Conservation (phyloP, 495 filamentous ascomycete genomes). For the Lineolata rhizophorae region DNA sequence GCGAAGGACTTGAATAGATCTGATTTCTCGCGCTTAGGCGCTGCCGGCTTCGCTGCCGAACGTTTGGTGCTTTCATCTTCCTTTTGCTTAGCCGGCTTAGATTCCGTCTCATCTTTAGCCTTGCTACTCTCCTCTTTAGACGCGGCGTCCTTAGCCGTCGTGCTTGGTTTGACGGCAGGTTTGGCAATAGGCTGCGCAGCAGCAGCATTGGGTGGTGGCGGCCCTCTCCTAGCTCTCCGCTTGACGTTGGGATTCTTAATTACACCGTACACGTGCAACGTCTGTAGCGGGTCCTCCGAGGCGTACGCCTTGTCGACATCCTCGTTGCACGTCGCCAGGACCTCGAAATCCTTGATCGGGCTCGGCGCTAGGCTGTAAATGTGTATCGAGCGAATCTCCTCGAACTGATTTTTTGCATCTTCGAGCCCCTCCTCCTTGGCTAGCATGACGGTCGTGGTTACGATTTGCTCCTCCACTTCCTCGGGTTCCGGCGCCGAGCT, state of each 20-base stretch:
- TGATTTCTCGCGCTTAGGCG: constrained; percentile 35
- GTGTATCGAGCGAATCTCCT: constrained; percentile 52
- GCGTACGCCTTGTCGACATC: constrained; percentile 30
- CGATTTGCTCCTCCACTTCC: constrained; percentile 15
- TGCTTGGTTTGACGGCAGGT: background rate
- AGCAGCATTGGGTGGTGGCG: constrained; percentile 1
- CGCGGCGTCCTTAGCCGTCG: too few relatives aligned
- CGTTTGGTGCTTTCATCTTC: constrained; percentile 8
- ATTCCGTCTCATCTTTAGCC: constrained; percentile 1
- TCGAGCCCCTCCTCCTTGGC: constrained; percentile 62
- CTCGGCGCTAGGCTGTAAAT: constrained; percentile 67
- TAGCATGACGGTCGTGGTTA: constrained; percentile 39
- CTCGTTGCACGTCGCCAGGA: constrained; percentile 43
- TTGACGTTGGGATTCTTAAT: constrained; percentile 33
- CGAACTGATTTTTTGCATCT: constrained; percentile 43
- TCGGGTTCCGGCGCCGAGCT: constrained; percentile 35
- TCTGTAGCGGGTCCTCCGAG: constrained; percentile 39
- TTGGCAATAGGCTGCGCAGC: background rate
- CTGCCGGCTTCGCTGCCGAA: constrained; percentile 13
- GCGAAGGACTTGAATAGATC: constrained; percentile 71
- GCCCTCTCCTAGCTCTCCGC: constrained; percentile 2
- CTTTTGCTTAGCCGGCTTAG: constrained; percentile 3
- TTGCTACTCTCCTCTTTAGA: too few relatives aligned
- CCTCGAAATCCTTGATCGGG: constrained; percentile 50
- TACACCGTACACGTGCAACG: constrained; percentile 39